Base-by-base conservation (phyloP, 331 rosid genomes). In the Acacia pycnantha region DNA sequence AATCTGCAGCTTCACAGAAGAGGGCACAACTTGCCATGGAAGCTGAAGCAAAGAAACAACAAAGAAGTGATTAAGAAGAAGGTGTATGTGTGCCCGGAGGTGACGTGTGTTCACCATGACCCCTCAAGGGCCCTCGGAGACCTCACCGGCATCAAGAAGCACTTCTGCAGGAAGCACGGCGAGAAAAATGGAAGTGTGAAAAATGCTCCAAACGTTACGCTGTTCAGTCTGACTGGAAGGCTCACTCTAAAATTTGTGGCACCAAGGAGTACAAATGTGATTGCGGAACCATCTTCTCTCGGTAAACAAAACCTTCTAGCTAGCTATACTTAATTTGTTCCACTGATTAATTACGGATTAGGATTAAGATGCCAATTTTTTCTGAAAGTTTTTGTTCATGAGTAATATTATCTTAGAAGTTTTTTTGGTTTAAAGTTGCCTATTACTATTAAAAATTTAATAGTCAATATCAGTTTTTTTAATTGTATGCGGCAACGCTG, bases 11-110 rank as follows among this genome's bases (percentile, higher is more conserved):
- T 94, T 29, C 98, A 94, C 6, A 88, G 89, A 69, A 92, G 98
- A 89, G 98, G 98, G 6, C 98, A 94, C 66, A 94, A 94, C 72
- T 68, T 94, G 84, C 98, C 98, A 74, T 92, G 98, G 98, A 94
- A 94, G 86, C 87, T 94, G 16, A 94, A 94, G 88, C 93, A 91
- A 77, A 88, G 90, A 84, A 76, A 81, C 33, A 85, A 41, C 84
- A 87, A 91, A 65, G 96, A 92, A 54, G 59, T 77, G 59, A 77
- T 81, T 5, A 94, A 80, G 67, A 94, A 88, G 89, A 94, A 94
- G 85, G 98, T 91, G 19, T 94, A 94, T 47, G 89, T 92, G 46
- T 94, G 98, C 70, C 98, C 98, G 8, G 98, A 92, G 44, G 8
- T 74, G 29, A 83, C 93, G 1, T 94, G 98, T 37, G 94, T 92